Evolutionary conservation across 2,329 filamentous ascomycete species (phyloP).

Genomic region (Penicillium hesseltinei): DNA sequence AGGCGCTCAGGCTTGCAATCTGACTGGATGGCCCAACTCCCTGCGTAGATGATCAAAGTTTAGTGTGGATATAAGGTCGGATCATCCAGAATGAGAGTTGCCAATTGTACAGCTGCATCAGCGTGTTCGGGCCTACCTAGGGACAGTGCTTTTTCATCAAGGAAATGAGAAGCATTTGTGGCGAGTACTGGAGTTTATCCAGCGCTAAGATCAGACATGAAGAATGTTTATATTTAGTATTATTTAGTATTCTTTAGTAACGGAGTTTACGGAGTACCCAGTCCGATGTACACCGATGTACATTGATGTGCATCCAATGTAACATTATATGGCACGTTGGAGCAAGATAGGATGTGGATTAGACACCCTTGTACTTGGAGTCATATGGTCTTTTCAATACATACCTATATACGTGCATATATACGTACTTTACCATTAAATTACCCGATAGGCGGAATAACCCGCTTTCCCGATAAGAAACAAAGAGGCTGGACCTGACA

Average conservation of each 20-base stretch:
- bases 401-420: no score
- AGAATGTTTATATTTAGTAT: constrained; percentile 1
- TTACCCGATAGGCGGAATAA: not conserved
- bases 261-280: not conserved
- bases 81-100: constrained; percentile 2
- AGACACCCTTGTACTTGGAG: not conserved
- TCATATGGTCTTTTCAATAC: not conserved
- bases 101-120: constrained; percentile 5
- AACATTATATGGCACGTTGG: not conserved
- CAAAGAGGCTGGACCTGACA: not conserved
- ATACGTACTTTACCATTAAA: not conserved
- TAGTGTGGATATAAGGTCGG: constrained; percentile 2
- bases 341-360: not conserved
- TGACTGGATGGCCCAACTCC: constrained; percentile 12
- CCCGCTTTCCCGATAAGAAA: constrained; percentile 1
- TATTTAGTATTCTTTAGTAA: not conserved
- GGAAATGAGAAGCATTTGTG: not conserved
- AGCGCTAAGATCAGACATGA: constrained; percentile 3
- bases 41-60: constrained; percentile 20
- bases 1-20: constrained; percentile 1
- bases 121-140: constrained; percentile 5
- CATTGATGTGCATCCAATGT: not conserved
- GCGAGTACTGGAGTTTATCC: not conserved
- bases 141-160: constrained; percentile 4
- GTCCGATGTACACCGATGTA: not conserved